phyloP scores from a whole-genome alignment of 352 stramenopile genomes.

The Globisporangium heterothallicum region DNA sequence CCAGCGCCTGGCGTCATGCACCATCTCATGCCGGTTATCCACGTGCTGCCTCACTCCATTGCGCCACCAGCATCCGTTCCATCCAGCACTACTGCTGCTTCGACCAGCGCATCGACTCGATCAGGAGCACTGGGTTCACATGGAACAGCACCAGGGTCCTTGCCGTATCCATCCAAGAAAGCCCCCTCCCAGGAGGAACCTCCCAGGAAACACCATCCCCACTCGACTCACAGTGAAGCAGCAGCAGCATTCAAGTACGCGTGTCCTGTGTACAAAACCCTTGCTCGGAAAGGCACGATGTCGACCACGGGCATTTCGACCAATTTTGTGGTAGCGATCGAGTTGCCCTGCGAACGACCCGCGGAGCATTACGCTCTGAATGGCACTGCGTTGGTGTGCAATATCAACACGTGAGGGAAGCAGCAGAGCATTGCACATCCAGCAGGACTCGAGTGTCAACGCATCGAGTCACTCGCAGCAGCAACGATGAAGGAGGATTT shows the following conservation, averaged over 20 bases:
- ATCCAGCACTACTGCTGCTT: not conserved
- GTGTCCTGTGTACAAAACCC: slow-evolving; percentile 93
- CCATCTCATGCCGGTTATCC: slow-evolving; percentile 79
- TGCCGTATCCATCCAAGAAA: no score
- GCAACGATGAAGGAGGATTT: no score
- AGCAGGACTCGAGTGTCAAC: no score
- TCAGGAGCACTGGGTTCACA: no score
- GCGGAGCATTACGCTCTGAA: slow-evolving; percentile 87
- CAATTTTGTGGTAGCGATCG: slow-evolving; percentile 90
- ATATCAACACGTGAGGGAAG: slow-evolving; percentile 22
- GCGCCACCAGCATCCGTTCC: not conserved
- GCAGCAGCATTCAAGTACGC: slow-evolving; percentile 39
- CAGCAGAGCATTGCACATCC: no score
- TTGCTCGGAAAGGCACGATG: slow-evolving; percentile 81
- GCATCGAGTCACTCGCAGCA: no score
- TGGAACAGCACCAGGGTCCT: no score
- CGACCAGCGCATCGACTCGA: not conserved
- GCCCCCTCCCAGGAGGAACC: no score
- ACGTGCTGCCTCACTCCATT: slow-evolving; percentile 63
- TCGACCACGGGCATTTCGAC: slow-evolving; percentile 92
- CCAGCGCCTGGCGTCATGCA: slow-evolving; percentile 53
- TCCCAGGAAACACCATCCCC: no score
- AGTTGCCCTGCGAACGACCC: slow-evolving; percentile 68
- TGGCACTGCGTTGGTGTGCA: slow-evolving; percentile 86
- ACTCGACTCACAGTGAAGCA: not conserved